A percentile compares a stretch with the other conserved stretches of the same genome.
phyloP scores from a whole-genome alignment of 176 grass and related monocot species.

The Bothriochloa decipiens region DNA sequence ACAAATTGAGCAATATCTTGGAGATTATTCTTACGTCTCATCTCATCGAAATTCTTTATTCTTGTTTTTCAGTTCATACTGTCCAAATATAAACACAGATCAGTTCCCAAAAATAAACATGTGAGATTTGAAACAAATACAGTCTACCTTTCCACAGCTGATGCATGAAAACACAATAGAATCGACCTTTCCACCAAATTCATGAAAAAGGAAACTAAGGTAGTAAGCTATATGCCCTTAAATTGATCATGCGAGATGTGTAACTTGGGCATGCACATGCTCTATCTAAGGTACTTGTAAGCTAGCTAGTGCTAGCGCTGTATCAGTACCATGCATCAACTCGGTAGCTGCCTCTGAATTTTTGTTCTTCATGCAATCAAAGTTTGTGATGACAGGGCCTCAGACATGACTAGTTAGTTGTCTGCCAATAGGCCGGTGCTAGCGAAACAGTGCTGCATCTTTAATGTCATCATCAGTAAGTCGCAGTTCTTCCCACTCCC shows the following conservation, averaged over 20 bases:
- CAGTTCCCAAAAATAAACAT: constrained; percentile 13
- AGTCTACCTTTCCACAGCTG: not conserved
- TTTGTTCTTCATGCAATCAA: not conserved
- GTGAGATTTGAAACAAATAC: not conserved
- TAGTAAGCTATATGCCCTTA: not conserved
- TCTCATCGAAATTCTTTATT: constrained; percentile 35
- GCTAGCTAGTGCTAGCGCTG: not conserved
- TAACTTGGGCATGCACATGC: constrained; percentile 16
- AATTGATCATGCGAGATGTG: not conserved
- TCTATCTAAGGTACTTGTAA: not conserved
- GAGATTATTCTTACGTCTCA: constrained; percentile 49
- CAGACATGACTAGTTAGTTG: not conserved
- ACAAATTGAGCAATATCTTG: constrained; percentile 30
- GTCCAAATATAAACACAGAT: constrained; percentile 41
- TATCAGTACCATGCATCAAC: not conserved
- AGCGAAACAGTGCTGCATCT: not conserved
- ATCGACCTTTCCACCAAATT: not conserved
- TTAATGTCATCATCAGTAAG: not conserved
- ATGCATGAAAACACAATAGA: not conserved
- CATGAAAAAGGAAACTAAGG: not conserved
- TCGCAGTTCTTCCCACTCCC: not conserved
- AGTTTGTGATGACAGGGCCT: not conserved
- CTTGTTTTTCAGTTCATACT: constrained; percentile 55
- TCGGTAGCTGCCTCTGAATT: not conserved
- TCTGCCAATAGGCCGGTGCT: not conserved